phyloP scores from a whole-genome alignment of 768 basidiomycete genomes.

The Hypsizygus marmoreus region DNA sequence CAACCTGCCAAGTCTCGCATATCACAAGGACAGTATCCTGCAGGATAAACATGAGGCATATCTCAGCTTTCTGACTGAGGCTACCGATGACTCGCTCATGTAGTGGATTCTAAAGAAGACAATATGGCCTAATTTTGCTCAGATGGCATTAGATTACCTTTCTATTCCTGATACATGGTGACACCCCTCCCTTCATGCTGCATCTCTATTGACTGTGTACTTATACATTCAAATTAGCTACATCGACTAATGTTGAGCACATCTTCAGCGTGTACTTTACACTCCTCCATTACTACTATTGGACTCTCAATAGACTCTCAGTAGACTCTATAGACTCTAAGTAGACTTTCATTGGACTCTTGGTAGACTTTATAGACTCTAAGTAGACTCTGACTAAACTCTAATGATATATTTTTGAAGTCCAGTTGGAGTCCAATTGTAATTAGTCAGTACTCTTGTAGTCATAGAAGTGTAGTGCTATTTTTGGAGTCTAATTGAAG shows the following conservation, averaged over 20 bases:
- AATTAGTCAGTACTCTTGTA: no score
- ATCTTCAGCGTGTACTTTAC: conserved; percentile 29
- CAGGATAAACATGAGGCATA: conserved; percentile 25
- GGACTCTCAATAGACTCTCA: conserved; percentile 24
- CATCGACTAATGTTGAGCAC: conserved; percentile 28
- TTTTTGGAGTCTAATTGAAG: conserved; percentile 22
- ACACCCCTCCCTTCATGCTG: neutral
- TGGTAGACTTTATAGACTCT: no score
- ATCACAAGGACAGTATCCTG: neutral
- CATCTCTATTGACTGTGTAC: neutral
- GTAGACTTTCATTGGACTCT: conserved; percentile 25
- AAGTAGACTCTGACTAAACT: no score
- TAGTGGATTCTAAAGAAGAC: conserved; percentile 27
- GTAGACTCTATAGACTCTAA: conserved; percentile 19
- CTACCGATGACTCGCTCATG: conserved; percentile 18
- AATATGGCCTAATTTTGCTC: conserved; percentile 24
- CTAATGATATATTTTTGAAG: no score
- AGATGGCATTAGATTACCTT: conserved; percentile 34
- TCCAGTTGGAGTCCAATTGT: no score
- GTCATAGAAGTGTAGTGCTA: no score
- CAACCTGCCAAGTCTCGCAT: neutral
- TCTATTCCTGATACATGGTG: conserved; percentile 29
- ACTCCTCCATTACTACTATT: conserved; percentile 24
- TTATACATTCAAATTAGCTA: conserved; percentile 19
- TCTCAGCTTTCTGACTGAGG: conserved; percentile 21